Base-by-base conservation (phyloP, 345 rosid species). In the Eucalyptus pumila region DNA sequence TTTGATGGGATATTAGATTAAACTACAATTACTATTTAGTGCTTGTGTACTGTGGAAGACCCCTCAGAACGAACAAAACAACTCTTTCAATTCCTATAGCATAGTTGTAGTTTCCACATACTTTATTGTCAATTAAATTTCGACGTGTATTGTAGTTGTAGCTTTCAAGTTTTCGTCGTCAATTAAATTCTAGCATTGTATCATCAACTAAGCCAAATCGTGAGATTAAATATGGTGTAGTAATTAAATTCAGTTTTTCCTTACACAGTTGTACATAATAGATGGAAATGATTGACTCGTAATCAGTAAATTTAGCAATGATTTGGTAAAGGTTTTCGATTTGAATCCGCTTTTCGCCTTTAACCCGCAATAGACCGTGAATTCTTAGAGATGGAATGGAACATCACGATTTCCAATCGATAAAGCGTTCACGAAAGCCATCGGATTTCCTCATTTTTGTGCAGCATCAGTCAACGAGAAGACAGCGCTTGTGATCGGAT, bases 91-190 rank as follows among this genome's bases (percentile, higher is more conserved):
- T 52, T 52, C 26, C 11, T 52, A 52, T 52, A 52, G 26, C 26
- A 52, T 52, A 52, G 26, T 19, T 52, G 24, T 52, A 52, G 58
- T 52, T 52, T 19, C 11, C 58, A 19, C 10, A 8, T 52, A 19
- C 24, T 52, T 19, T 0, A 3, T 8, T 4, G 0, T 19, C 24
- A 0, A 52, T 52, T 52, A 52, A 52, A 19, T 52, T 52, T 1
- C 2, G 2, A 52, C 5, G 5, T 52, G 24, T 52, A 8, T 52
- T 2, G 0, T 52, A 52, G 5, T 19, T 19, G 26, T 19, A 52
- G 58, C 24, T 52, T 52, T 21, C 58, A 52, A 19, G 11, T 21
- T 4, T 52, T 52, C 2, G 1, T 52, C 2, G 2, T 52, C 58
- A 52, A 52, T 21, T 52, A 52, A 52, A 52, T 4, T 52, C 10